phyloP scores from a whole-genome alignment of 495 filamentous ascomycete species.

The Parachaetomium inaequale region DNA sequence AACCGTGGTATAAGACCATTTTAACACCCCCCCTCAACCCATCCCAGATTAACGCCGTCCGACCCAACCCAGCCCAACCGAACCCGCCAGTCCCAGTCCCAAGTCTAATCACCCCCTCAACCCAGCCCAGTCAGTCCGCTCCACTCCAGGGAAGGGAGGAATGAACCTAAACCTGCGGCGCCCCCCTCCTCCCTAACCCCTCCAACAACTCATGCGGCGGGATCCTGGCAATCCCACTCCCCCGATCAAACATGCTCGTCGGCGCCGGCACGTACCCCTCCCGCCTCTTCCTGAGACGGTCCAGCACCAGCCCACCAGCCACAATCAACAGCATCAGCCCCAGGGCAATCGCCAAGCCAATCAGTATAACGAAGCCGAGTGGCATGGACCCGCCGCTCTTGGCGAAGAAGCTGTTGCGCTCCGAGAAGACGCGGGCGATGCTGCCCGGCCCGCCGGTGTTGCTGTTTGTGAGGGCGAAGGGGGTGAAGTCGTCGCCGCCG shows the following conservation, averaged over 20 bases:
- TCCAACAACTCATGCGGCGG: constrained; percentile 79
- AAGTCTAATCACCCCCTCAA: background rate
- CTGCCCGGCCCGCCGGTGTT: constrained; percentile 52
- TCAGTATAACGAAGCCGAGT: constrained; percentile 82
- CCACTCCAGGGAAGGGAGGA: background rate
- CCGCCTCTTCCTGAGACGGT: constrained; percentile 75
- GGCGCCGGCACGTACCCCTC: constrained; percentile 86
- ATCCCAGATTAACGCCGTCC: background rate
- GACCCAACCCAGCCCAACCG: background rate
- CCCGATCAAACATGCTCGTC: constrained; percentile 67
- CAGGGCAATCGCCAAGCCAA: constrained; percentile 86
- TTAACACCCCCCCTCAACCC: constrained; percentile 1
- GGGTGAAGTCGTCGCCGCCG: constrained; percentile 71
- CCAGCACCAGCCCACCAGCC: constrained; percentile 73
- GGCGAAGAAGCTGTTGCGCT: constrained; percentile 65
- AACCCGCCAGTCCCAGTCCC: background rate
- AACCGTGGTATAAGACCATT: constrained; percentile 12
- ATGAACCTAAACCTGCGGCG: constrained; percentile 36
- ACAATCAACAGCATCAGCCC: constrained; percentile 86
- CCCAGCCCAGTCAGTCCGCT: background rate
- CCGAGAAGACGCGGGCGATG: constrained; percentile 73
- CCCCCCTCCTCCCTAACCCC: constrained; percentile 39
- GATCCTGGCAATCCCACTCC: constrained; percentile 70
- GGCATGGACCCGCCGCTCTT: constrained; percentile 52
- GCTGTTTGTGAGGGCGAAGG: constrained; percentile 66